phyloP scores from a whole-genome alignment of 73 alveolate genomes.

The Symbiodinium pilosum region DNA sequence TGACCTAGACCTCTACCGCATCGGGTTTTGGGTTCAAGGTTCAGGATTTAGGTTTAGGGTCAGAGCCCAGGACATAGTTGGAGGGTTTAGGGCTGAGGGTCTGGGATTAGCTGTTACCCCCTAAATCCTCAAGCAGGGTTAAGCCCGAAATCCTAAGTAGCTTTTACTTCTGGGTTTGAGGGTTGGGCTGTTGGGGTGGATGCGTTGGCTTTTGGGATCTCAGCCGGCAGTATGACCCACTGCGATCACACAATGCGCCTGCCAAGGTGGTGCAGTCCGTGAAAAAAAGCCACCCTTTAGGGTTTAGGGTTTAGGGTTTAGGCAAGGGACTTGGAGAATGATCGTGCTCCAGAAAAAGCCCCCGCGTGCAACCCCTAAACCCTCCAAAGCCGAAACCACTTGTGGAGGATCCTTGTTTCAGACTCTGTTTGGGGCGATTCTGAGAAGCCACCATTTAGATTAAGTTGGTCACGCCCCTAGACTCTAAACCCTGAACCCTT shows the following conservation, averaged over 20 bases:
- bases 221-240: neutral
- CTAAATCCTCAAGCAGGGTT: no score
- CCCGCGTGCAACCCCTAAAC: neutral
- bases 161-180: neutral
- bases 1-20: no score
- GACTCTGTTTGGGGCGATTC: no score
- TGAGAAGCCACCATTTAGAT: no score
- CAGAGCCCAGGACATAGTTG: neutral
- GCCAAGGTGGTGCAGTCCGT: no score
- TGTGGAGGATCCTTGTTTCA: no score
- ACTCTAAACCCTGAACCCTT: neutral
- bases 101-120: no score
- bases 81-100: neutral
- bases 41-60: neutral
- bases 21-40: neutral
- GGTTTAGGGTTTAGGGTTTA: neutral
- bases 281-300: no score
- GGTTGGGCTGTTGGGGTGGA: neutral
- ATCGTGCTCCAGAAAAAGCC: neutral
- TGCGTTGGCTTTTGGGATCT: no score
- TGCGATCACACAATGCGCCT: no score
- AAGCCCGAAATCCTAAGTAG: neutral
- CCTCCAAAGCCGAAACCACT: neutral
- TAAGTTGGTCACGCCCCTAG: no score
- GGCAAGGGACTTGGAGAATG: neutral